Evolutionary conservation across 768 basidiomycete genomes (phyloP), one percentile per base, ranked within the genome.

Genomic region (Porpolomopsis calyptriformis): DNA sequence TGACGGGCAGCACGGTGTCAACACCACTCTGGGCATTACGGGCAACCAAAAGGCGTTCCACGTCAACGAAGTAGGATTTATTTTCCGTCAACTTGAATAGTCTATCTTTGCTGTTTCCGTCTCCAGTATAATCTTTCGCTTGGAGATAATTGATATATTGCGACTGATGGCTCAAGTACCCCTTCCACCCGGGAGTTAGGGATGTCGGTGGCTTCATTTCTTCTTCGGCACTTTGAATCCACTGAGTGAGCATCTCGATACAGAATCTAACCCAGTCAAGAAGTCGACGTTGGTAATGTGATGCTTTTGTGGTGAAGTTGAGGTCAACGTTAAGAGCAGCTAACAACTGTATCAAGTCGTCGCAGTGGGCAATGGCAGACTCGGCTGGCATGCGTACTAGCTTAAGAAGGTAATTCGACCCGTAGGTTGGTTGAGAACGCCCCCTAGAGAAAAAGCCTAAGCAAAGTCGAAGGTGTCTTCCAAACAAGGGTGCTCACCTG

Each of bases 231-330:
- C 59, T 38, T 2, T 49, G 49, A 12, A 67, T 61, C 14, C 55
- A 46, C 2, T 49, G 40, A 5, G 51, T 45, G 20, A 67, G 29
- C 5, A 47, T 40, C 2, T 48, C 22, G 10, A 70, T 53, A 2
- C 62, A 62, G 31, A 46, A 59, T 4, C 63, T 60, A 6, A 69
- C 62, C 67, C 68, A 73, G 41, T 72, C 70, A 20, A 65, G 52
- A 23, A 69, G 40, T n/a, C n/a, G n/a, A 4, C 62, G 64, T 12
- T 55, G 53, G 18, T 58, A 57, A 5, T 55, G 47, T 2, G 61
- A 48, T 12, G 51, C 38, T 45, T 58, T 61, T n/a, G 63, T 51
- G 4, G 60, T 64, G 14, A 63, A 39, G 45, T 70, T 64, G 47
- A 61, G 42, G 1, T 64, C 55, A 9, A 63, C 66, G 2, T 67